Percentiles rank a stretch among this genome's conserved stretches.
Evolutionary conservation across 1,284 basidiomycete genomes (phyloP).

Genomic region (Ganoderma resinaceum): DNA sequence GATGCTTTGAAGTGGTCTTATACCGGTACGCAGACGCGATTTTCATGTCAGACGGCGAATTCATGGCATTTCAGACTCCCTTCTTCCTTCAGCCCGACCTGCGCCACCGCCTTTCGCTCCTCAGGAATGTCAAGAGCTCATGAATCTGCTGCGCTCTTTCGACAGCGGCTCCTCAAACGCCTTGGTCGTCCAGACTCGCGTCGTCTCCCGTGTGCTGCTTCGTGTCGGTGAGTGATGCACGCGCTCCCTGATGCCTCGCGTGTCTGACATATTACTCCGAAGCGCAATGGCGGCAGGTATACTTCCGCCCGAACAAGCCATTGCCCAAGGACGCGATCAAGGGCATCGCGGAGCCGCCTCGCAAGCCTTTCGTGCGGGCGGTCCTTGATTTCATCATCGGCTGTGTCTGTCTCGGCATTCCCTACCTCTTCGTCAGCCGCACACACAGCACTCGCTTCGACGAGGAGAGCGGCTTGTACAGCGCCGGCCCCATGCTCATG

Average conservation of each 20-base stretch:
- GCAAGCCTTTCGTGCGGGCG: slow-evolving; percentile 52
- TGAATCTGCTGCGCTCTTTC: slow-evolving; percentile 63
- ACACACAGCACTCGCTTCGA: slow-evolving; percentile 56
- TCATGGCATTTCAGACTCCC: slow-evolving; percentile 53
- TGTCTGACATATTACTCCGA: slow-evolving; percentile 7
- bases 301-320: slow-evolving; percentile 68
- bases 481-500: slow-evolving; percentile 62
- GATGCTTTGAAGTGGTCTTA: slow-evolving; percentile 79
- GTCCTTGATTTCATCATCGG: slow-evolving; percentile 65
- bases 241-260: slow-evolving; percentile 7
- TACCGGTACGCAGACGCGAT: slow-evolving; percentile 53
- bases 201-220: slow-evolving; percentile 71
- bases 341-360: slow-evolving; percentile 38
- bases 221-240: slow-evolving; percentile 59
- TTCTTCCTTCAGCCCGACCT: slow-evolving; percentile 63
- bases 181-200: slow-evolving; percentile 65
- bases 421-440: slow-evolving; percentile 71
- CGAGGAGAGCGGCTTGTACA: slow-evolving; percentile 62
- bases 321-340: slow-evolving; percentile 58
- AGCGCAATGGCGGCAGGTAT: slow-evolving; percentile 77
- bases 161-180: slow-evolving; percentile 44
- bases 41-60: slow-evolving; percentile 1
- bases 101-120: slow-evolving; percentile 71
- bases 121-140: slow-evolving; percentile 76
- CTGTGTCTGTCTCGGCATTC: slow-evolving; percentile 73